phyloP scores from a whole-genome alignment of 257 asterid species.

The Plantago elongata region DNA sequence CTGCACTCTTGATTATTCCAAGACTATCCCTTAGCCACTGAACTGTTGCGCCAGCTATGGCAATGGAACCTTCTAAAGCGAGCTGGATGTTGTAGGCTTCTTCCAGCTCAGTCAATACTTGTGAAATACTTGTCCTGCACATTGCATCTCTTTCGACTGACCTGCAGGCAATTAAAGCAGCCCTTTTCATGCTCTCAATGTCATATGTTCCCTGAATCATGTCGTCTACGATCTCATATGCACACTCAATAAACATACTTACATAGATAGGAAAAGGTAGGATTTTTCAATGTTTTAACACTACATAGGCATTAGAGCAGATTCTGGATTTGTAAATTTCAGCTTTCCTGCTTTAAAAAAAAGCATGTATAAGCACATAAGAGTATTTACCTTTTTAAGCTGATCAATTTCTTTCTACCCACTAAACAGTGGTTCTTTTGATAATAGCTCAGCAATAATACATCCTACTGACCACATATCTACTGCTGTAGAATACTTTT shows the following conservation, averaged over 20 bases:
- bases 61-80: conserved; percentile 94
- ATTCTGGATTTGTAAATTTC: neutral
- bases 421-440: conserved; percentile 72
- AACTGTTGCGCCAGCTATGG: conserved; percentile 97
- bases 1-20: conserved; percentile 69
- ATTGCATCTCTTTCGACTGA: conserved; percentile 86
- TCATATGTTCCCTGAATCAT: conserved; percentile 65
- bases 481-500: conserved; percentile 82
- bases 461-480: conserved; percentile 99
- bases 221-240: conserved; percentile 88
- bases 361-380: neutral
- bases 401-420: conserved; percentile 87
- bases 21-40: conserved; percentile 96
- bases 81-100: conserved; percentile 80
- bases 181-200: conserved; percentile 80
- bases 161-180: conserved; percentile 74
- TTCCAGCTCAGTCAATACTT: conserved; percentile 70
- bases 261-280: no score
- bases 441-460: conserved; percentile 86
- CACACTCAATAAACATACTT: no score
- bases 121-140: conserved; percentile 64
- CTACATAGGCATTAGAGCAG: conserved; percentile 20
- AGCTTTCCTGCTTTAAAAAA: neutral
- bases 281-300: no score
- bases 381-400: conserved; percentile 75